These are phyloP conservation scores for Moesziomyces sp. DNA, from an alignment of 1,284 basidiomycete species.

Conservation along the genomic window DNA sequence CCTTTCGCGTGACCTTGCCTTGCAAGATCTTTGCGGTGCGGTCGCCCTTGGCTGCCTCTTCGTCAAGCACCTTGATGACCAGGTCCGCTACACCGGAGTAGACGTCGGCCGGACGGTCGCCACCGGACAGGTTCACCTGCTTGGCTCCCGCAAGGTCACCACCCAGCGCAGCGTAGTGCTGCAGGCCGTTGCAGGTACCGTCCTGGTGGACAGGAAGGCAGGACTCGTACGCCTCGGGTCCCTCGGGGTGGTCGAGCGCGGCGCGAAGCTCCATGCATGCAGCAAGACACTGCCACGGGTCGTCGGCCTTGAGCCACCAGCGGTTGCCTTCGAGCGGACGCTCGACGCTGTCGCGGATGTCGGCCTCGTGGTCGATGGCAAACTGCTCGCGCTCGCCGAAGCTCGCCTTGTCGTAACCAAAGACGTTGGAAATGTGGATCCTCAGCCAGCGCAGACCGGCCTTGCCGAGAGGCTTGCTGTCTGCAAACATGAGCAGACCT, in stretches of 20 bases:
- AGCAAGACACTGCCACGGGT: conserved; percentile 97
- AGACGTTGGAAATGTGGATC: conserved; percentile 92
- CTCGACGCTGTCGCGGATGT: conserved; percentile 85
- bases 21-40: conserved; percentile 76
- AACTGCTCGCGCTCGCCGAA: conserved; percentile 90
- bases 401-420: conserved; percentile 92
- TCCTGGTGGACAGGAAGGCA: conserved; percentile 95
- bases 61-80: conserved; percentile 70
- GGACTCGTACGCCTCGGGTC: conserved; percentile 79
- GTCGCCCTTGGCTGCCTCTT: conserved; percentile 72
- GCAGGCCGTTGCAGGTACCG: conserved; percentile 97
- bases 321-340: conserved; percentile 68
- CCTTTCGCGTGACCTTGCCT: conserved; percentile 89
- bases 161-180: conserved; percentile 97
- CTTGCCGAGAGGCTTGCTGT: conserved; percentile 81
- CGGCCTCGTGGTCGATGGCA: conserved; percentile 78
- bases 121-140: conserved; percentile 90
- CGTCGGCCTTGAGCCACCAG: conserved; percentile 85
- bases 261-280: conserved; percentile 85
- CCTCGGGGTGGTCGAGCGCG: conserved; percentile 74
- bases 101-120: conserved; percentile 91
- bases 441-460: conserved; percentile 86
- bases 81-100: conserved; percentile 87
- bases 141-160: conserved; percentile 88
- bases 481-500: conserved; percentile 86